These are phyloP conservation scores for Microdochium bolleyi DNA, from an alignment of 2,329 filamentous ascomycete species.

Conservation along the genomic window DNA sequence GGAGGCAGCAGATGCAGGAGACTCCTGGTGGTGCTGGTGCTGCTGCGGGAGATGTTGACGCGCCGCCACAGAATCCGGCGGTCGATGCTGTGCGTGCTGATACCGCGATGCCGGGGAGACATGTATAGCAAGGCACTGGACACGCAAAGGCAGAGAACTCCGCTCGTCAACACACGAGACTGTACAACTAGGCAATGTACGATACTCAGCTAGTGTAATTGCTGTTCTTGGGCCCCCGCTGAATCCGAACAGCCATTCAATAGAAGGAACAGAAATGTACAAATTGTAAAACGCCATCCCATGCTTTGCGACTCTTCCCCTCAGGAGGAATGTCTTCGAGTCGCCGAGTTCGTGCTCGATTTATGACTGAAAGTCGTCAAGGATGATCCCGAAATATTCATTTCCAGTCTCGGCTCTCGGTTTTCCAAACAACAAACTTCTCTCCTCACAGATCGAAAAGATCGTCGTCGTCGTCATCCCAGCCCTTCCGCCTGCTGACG, in stretches of 20 bases:
- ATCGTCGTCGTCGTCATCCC: slow-evolving; percentile 77
- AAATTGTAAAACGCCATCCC: background rate
- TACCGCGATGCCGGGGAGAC: background rate
- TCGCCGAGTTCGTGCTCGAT: background rate
- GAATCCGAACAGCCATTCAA: too few relatives aligned
- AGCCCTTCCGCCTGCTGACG: slow-evolving; percentile 72
- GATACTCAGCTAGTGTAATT: too few relatives aligned
- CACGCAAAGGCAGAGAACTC: background rate
- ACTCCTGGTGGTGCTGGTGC: slow-evolving; percentile 8
- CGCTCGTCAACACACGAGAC: too few relatives aligned
- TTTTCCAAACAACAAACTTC: too few relatives aligned
- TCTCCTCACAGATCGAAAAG: slow-evolving; percentile 47
- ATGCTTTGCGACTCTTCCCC: background rate
- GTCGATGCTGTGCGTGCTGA: background rate
- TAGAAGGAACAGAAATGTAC: background rate
- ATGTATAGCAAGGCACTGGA: background rate
- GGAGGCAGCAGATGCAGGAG: slow-evolving; percentile 40
- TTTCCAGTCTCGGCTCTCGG: too few relatives aligned
- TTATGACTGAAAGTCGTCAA: too few relatives aligned
- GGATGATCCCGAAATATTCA: too few relatives aligned
- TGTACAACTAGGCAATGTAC: too few relatives aligned
- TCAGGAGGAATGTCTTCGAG: too few relatives aligned
- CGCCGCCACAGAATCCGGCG: background rate
- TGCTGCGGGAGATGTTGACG: background rate
- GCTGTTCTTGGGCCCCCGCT: too few relatives aligned